phyloP scores from a whole-genome alignment of 2,329 filamentous ascomycete genomes.

The Gremmenia infestans region DNA sequence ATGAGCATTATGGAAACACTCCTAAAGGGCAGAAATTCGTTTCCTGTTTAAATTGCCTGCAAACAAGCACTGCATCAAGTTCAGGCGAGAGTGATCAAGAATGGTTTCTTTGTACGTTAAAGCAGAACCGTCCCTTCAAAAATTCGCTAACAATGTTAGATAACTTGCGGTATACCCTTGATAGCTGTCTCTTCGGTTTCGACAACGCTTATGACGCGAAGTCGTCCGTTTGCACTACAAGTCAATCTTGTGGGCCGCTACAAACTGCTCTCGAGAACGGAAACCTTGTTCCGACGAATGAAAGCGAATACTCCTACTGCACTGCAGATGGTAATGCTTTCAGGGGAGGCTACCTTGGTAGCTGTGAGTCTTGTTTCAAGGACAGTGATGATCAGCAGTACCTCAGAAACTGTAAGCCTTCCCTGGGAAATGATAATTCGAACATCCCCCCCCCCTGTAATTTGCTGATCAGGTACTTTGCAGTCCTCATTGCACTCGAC shows the following conservation, averaged over 20 bases:
- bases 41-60: constrained; percentile 27
- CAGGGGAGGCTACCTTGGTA: constrained; percentile 1
- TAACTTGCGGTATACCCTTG: constrained; percentile 28
- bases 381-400: constrained; percentile 7
- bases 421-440: no score
- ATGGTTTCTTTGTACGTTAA: constrained; percentile 28
- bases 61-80: constrained; percentile 24
- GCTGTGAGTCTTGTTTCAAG: constrained; percentile 16
- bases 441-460: not conserved
- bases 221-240: constrained; percentile 23
- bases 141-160: constrained; percentile 18
- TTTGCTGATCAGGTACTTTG: constrained; percentile 1
- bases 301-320: constrained; percentile 26
- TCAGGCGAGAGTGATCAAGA: constrained; percentile 24
- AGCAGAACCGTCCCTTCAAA: not conserved
- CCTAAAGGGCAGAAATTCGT: constrained; percentile 24
- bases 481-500: constrained; percentile 26
- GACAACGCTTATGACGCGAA: constrained; percentile 20
- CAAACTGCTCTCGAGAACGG: constrained; percentile 21
- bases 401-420: constrained; percentile 19
- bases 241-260: constrained; percentile 22
- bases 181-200: constrained; percentile 25
- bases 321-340: constrained; percentile 18
- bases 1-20: constrained; percentile 21
- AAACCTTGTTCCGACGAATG: constrained; percentile 17